These are phyloP conservation scores for Leersia perrieri DNA, from an alignment of 176 grass and related monocot species.

Conservation along the genomic window DNA sequence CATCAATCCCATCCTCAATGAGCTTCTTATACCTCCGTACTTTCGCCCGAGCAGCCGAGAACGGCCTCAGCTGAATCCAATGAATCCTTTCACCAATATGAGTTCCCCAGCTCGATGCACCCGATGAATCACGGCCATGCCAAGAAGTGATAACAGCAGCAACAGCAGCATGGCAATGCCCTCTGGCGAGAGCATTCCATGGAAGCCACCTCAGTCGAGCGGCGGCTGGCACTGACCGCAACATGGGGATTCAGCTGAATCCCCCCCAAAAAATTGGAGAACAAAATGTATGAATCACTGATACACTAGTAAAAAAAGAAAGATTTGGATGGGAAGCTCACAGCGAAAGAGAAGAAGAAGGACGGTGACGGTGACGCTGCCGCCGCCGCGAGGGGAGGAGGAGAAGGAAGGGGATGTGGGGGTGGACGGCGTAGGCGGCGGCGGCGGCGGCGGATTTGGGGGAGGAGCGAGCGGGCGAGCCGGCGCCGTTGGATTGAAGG, in stretches of 20 bases:
- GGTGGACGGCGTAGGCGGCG: no score
- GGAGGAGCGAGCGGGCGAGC: neutral
- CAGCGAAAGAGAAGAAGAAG: neutral
- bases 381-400: neutral
- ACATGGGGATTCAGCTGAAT: slow-evolving; percentile 23
- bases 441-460: no score
- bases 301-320: neutral
- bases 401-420: neutral
- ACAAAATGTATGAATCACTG: neutral
- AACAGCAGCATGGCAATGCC: neutral
- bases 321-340: neutral
- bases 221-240: neutral
- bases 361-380: no score
- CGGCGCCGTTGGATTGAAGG: neutral
- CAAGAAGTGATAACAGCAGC: neutral
- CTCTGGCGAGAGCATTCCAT: neutral
- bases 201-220: slow-evolving; percentile 26
- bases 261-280: neutral
- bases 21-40: neutral
- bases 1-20: neutral
- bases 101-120: neutral
- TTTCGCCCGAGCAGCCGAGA: neutral
- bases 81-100: neutral
- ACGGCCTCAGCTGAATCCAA: slow-evolving; percentile 1
- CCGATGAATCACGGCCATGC: neutral